Conservation (phyloP, 2,329 filamentous ascomycete genomes). For the Hymenoscyphus scutula region DNA sequence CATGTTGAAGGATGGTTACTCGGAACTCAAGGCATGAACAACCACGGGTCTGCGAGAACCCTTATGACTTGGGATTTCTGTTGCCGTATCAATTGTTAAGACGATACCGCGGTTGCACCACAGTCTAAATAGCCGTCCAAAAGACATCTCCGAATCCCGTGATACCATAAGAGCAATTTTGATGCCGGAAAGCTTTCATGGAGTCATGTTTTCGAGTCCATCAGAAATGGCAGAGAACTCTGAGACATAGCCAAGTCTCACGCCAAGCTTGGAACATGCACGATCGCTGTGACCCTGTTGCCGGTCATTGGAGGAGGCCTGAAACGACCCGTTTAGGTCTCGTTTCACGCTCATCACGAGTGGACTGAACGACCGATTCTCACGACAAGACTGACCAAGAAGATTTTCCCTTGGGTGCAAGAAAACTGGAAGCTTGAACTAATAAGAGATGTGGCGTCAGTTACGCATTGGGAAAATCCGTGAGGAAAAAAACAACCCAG, state of each 20-base stretch:
- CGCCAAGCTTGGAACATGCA: conserved; percentile 3
- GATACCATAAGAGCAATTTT: no score
- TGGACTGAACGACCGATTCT: neutral
- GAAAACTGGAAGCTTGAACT: neutral
- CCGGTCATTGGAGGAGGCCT: neutral
- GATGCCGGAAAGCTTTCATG: no score
- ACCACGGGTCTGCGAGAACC: no score
- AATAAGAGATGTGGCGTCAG: neutral
- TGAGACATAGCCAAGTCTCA: conserved; percentile 2
- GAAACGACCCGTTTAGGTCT: neutral
- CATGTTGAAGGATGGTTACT: no score
- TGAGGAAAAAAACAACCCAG: neutral
- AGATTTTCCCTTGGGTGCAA: neutral
- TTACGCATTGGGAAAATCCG: neutral
- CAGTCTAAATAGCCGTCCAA: no score
- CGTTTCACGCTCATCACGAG: neutral
- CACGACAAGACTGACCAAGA: neutral
- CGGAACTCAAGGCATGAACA: no score
- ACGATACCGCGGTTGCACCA: no score
- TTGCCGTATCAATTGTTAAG: no score
- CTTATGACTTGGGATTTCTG: no score
- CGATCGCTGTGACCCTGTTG: conserved; percentile 1
- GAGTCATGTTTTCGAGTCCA: neutral
- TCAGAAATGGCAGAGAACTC: neutral
- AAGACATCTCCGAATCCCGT: neutral